phyloP scores from a whole-genome alignment of 306 rosid genomes.

The Luffa aegyptiaca region DNA sequence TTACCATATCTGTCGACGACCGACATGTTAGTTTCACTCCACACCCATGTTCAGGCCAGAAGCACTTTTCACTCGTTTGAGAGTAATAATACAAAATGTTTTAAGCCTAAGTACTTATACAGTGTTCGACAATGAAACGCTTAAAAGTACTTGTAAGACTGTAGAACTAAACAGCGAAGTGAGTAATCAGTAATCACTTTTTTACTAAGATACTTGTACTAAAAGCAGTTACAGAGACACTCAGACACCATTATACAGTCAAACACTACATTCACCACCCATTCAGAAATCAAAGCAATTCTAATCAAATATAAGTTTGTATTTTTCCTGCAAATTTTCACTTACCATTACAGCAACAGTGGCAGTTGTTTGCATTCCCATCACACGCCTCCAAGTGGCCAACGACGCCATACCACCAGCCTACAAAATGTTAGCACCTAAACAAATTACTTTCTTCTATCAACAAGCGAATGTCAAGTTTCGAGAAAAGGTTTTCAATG shows the following conservation, averaged over 20 bases:
- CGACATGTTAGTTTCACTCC: neutral
- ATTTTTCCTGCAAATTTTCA: neutral
- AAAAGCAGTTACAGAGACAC: too few species aligned
- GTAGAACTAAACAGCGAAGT: neutral
- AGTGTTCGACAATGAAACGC: neutral
- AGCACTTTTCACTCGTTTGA: neutral
- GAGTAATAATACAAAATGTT: neutral
- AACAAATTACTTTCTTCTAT: neutral
- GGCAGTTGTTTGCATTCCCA: slow-evolving; percentile 39
- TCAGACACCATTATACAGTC: neutral
- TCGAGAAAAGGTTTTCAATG: neutral
- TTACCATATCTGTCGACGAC: slow-evolving; percentile 38
- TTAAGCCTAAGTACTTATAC: neutral
- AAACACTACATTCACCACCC: neutral
- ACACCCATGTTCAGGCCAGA: neutral
- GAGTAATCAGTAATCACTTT: neutral
- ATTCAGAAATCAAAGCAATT: neutral
- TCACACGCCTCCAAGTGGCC: slow-evolving; percentile 66
- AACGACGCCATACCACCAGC: slow-evolving; percentile 94
- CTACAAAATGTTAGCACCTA: slow-evolving; percentile 24
- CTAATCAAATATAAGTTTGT: neutral
- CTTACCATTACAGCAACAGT: slow-evolving; percentile 60
- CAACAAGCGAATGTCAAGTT: neutral
- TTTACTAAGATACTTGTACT: neutral
- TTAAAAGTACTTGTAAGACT: neutral